Conservation (phyloP, 2,329 filamentous ascomycete genomes). For the Ceratocystis cubensis region DNA sequence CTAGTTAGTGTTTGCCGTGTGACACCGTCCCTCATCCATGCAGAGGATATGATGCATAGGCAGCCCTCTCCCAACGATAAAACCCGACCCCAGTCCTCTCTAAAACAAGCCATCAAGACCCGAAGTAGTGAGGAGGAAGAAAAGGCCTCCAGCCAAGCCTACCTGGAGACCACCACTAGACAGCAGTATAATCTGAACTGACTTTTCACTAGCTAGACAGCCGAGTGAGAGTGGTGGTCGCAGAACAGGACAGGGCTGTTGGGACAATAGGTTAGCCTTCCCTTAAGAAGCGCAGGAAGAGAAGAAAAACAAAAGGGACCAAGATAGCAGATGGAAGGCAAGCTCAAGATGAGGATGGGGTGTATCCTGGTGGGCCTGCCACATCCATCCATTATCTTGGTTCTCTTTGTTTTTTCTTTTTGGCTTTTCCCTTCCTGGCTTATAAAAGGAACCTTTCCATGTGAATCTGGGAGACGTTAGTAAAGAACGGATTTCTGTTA, state of each 20-base stretch:
- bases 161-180: background rate
- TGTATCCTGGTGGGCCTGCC: background rate
- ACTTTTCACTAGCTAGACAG: background rate
- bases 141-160: conserved; percentile 7
- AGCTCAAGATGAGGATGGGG: background rate
- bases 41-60: background rate
- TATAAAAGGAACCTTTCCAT: background rate
- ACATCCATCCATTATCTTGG: background rate
- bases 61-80: background rate
- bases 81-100: conserved; percentile 16
- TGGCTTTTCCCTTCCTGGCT: background rate
- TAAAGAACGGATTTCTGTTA: background rate
- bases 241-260: background rate
- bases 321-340: background rate
- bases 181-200: background rate
- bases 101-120: conserved; percentile 20
- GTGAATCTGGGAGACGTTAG: background rate
- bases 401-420: background rate
- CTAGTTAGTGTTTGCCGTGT: too few relatives aligned
- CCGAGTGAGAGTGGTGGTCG: background rate
- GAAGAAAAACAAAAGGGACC: background rate
- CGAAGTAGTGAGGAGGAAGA: conserved; percentile 22
- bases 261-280: conserved; percentile 10
- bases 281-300: background rate
- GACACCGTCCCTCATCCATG: too few relatives aligned